Evolutionary conservation across 2,329 filamentous ascomycete species (phyloP).

Genomic region (Ophiocordyceps robertsii): DNA sequence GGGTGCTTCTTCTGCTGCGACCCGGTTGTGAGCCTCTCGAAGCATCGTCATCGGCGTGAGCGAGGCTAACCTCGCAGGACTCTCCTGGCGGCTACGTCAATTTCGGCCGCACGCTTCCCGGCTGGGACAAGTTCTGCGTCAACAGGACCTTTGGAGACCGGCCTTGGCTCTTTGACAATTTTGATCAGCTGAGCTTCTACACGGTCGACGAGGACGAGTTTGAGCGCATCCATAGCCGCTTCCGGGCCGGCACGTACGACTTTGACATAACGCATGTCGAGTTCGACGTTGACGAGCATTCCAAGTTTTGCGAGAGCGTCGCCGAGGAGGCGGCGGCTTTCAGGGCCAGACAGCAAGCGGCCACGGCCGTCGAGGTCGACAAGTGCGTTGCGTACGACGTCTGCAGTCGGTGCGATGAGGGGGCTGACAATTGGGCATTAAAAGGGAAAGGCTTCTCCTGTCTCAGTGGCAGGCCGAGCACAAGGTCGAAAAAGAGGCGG

Average conservation of each 20-base stretch:
- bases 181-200: conserved; percentile 17
- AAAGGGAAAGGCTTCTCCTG: conserved; percentile 8
- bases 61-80: not conserved
- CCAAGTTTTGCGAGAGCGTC: conserved; percentile 3
- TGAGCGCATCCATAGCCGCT: conserved; percentile 11
- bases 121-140: conserved; percentile 15
- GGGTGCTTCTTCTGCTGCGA: conserved; percentile 2
- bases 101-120: conserved; percentile 13
- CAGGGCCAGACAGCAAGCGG: conserved; percentile 5
- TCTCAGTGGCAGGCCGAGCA: conserved; percentile 15
- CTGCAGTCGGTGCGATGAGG: too few relatives aligned
- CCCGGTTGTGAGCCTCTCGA: not conserved
- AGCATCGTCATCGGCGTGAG: not conserved
- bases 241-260: conserved; percentile 14
- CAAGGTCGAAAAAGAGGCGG: conserved; percentile 6
- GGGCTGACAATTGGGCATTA: not conserved
- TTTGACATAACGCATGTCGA: conserved; percentile 7
- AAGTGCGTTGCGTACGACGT: conserved; percentile 5
- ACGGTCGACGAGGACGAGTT: conserved; percentile 16
- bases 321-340: conserved; percentile 4
- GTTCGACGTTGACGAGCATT: conserved; percentile 15
- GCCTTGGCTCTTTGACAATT: conserved; percentile 22
- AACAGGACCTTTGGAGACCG: conserved; percentile 1
- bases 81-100: conserved; percentile 21
- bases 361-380: conserved; percentile 10